A percentile compares a stretch with the other conserved stretches of the same genome.
These are phyloP conservation scores for Pythium plurisporium DNA, from an alignment of 352 stramenopile species.

Conservation along the genomic window DNA sequence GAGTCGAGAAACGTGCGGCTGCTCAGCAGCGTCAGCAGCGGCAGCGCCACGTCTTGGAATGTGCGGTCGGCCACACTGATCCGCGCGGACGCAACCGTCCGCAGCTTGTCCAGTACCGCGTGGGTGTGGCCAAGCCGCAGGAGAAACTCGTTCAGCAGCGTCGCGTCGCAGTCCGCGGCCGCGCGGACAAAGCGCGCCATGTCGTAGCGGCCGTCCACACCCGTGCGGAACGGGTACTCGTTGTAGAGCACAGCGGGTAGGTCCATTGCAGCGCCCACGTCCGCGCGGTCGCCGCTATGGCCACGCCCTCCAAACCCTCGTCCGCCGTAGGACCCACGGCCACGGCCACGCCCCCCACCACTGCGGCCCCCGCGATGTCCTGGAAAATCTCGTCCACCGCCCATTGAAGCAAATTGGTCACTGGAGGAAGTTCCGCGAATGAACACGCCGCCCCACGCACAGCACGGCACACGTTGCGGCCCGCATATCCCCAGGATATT, in stretches of 20 bases:
- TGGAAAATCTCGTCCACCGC: neutral
- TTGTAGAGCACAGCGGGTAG: constrained; percentile 6
- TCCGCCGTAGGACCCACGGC: no score
- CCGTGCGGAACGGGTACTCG: neutral
- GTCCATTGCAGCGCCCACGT: constrained; percentile 3
- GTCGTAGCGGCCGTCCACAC: constrained; percentile 1
- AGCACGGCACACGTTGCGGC: no score
- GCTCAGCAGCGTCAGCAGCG: constrained; percentile 32
- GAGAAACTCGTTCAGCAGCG: constrained; percentile 4
- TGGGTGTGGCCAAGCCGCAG: constrained; percentile 5
- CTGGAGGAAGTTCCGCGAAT: neutral
- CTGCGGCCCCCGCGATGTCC: neutral
- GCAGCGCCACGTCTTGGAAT: constrained; percentile 18
- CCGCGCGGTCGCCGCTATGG: neutral
- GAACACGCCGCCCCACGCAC: neutral
- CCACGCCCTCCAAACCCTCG: neutral
- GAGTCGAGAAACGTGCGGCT: constrained; percentile 43
- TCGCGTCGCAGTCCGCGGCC: neutral
- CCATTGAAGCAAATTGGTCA: neutral
- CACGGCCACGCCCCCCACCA: neutral
- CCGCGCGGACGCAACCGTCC: neutral
- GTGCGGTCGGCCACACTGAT: constrained; percentile 2
- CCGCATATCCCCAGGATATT: neutral
- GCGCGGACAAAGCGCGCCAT: constrained; percentile 8
- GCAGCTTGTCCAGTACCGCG: constrained; percentile 2